A percentile compares a stretch with the other conserved stretches of the same genome.
These are phyloP conservation scores for Heliosperma pusillum DNA, from an alignment of 148 eudicot genomes.

Conservation along the genomic window DNA sequence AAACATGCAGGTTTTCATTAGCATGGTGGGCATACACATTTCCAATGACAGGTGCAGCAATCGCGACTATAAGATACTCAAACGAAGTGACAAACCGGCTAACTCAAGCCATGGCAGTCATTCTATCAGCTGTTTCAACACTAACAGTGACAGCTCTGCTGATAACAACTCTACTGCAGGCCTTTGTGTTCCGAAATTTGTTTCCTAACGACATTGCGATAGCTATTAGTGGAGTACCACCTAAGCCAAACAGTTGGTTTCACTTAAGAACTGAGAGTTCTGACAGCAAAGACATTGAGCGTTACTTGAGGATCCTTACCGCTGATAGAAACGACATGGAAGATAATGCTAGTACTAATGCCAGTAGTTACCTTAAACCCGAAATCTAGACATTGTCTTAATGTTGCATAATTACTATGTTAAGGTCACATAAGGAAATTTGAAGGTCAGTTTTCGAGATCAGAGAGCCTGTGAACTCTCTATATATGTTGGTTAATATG, in stretches of 20 bases:
- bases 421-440: not conserved
- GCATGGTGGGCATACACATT: constrained; percentile 87
- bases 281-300: constrained; percentile 40
- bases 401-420: no score
- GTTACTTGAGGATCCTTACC: constrained; percentile 43
- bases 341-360: constrained; percentile 9
- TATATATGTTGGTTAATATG: not conserved
- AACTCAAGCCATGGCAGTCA: constrained; percentile 34
- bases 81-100: constrained; percentile 32
- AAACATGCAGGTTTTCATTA: constrained; percentile 49
- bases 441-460: not conserved
- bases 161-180: constrained; percentile 55
- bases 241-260: constrained; percentile 46
- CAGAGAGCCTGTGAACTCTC: constrained; percentile 25
- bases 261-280: constrained; percentile 46
- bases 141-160: constrained; percentile 40
- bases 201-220: constrained; percentile 84
- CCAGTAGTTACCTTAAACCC: not conserved
- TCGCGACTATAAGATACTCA: constrained; percentile 48
- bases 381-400: not conserved
- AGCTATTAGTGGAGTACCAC: constrained; percentile 61
- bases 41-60: constrained; percentile 48
- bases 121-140: constrained; percentile 46
- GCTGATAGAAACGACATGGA: constrained; percentile 40
- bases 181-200: constrained; percentile 53